Base-by-base conservation (phyloP, 2,329 filamentous ascomycete genomes). In the Epichloe sibirici region DNA sequence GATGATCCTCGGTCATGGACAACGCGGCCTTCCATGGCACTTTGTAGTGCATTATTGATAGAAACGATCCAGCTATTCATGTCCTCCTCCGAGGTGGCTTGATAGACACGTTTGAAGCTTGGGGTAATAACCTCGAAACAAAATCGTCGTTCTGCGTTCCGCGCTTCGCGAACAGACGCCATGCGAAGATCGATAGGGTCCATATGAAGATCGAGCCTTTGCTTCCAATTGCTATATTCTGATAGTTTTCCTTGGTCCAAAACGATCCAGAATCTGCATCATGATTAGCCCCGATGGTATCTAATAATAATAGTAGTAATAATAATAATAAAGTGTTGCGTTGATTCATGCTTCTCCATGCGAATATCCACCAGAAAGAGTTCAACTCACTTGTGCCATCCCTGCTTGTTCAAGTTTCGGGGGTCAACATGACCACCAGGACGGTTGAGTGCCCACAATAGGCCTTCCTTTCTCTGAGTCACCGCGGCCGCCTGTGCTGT, bases 141-240 rank as follows among this genome's bases (percentile, higher is more conserved):
- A 68, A 98, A 98, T 5, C 93, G 82, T 28, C 93, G 81, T 62
- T 98, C 94, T 1, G 90, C 88, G 66, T 94, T 95, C 25, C 93
- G 84, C 42, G 94, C 91, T 71, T 98, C 93, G 53, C 93, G 83
- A 15, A 98, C 94, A 15, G 93, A 97, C 9, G 93, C 93, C 82
- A 97, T 93, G 38, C 93, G 86, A 45, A 98, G 75, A 67, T 98
- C 94, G 58, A 98, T 97, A 0, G 93, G 93, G 2, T 97, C 93
- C 82, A 95, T 97, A 66, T 98, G 94, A 28, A 97, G 74, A 68
- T 98, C 93, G 25, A 98, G 79, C 66, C 83, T 91, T 66, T 98
- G 89, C 70, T 98, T 98, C 93, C 93, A 98, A 67, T 98, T 97
- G 66, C 90, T 95, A 69, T 98, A 98, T 65, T 98, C 93, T 1